These are phyloP conservation scores for Ajuga reptans DNA, from an alignment of 305 asterid species.

Conservation along the genomic window DNA sequence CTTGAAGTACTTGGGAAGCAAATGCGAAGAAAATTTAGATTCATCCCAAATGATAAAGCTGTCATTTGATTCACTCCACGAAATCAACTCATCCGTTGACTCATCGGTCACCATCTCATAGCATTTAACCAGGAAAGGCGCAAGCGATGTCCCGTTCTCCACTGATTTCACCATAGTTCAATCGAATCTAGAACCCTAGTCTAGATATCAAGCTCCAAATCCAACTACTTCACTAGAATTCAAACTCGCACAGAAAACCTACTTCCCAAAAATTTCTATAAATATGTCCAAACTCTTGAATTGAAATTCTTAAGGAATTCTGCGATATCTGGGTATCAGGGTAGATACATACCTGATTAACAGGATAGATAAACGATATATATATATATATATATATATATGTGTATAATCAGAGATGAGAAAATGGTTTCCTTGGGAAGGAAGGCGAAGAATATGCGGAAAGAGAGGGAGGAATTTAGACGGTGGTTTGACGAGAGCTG, in stretches of 20 bases:
- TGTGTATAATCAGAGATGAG: neutral
- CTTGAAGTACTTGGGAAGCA: slow-evolving; percentile 87
- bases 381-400: neutral
- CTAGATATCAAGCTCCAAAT: neutral
- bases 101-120: slow-evolving; percentile 85
- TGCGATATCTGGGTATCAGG: neutral
- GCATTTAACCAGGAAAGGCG: slow-evolving; percentile 81
- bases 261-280: neutral
- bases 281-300: neutral
- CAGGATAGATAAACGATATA: neutral
- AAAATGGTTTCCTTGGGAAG: slow-evolving; percentile 21
- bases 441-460: slow-evolving; percentile 21
- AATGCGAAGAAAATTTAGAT: slow-evolving; percentile 47
- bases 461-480: neutral
- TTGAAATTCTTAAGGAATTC: neutral
- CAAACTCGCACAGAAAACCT: slow-evolving; percentile 4
- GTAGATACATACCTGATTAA: neutral
- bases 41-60: slow-evolving; percentile 77
- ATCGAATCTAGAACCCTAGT: slow-evolving; percentile 9
- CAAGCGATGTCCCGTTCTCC: slow-evolving; percentile 61
- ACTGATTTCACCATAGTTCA: slow-evolving; percentile 67
- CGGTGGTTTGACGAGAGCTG: neutral
- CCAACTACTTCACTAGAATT: neutral
- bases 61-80: slow-evolving; percentile 56
- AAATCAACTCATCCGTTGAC: slow-evolving; percentile 65